Conservation (phyloP, 495 filamentous ascomycete species). For the Aspergillus nanangensis region DNA sequence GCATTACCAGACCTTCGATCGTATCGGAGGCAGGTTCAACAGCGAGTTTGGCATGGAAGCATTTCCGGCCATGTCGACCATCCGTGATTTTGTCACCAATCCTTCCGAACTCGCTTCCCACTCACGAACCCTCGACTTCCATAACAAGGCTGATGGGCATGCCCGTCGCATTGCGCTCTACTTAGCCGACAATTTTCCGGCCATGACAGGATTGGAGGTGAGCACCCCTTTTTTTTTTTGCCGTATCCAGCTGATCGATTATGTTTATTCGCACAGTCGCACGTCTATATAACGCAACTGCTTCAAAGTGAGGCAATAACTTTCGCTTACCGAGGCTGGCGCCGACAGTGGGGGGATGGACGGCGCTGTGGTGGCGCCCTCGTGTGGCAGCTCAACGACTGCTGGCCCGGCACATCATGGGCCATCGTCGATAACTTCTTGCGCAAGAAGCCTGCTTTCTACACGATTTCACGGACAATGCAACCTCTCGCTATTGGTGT, state of each 20-base stretch:
- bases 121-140: conserved; percentile 85
- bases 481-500: conserved; percentile 74
- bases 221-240: no score
- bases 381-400: conserved; percentile 97
- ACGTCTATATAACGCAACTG: conserved; percentile 86
- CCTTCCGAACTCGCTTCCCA: conserved; percentile 77
- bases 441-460: conserved; percentile 88
- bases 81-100: conserved; percentile 74
- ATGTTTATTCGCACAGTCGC: conserved; percentile 47
- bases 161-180: conserved; percentile 86
- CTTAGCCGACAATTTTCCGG: conserved; percentile 78
- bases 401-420: conserved; percentile 92
- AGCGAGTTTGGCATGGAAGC: conserved; percentile 96
- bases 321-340: conserved; percentile 85
- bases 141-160: conserved; percentile 93
- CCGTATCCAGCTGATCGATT: conserved; percentile 1
- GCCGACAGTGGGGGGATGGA: conserved; percentile 83
- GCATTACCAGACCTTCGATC: conserved; percentile 88
- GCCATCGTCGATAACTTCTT: conserved; percentile 84
- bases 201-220: conserved; percentile 54
- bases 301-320: conserved; percentile 88
- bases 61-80: conserved; percentile 78
- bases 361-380: conserved; percentile 81
- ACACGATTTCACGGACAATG: conserved; percentile 76
- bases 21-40: conserved; percentile 81